Evolutionary conservation across 495 filamentous ascomycete species (phyloP).

Genomic region (Umbilicaria muhlenbergii): DNA sequence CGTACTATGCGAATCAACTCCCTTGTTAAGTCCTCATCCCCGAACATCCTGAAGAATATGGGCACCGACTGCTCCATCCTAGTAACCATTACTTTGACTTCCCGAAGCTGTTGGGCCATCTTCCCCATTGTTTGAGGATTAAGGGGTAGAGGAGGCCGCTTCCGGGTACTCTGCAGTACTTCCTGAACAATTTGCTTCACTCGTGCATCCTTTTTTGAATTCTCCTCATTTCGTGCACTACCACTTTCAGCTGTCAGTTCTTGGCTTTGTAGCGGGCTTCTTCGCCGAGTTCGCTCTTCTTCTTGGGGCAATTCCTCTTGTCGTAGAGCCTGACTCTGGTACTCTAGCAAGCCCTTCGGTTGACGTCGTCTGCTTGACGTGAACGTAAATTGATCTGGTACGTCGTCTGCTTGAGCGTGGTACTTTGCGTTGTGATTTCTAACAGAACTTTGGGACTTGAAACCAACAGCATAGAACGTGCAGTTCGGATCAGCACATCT

Average conservation of each 20-base stretch:
- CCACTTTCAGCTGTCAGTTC: too few species aligned
- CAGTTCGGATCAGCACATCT: constrained; percentile 3
- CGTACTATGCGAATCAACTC: constrained; percentile 30
- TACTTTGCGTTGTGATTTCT: constrained; percentile 1
- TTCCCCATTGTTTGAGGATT: constrained; percentile 26
- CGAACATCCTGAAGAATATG: constrained; percentile 21
- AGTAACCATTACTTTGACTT: constrained; percentile 23
- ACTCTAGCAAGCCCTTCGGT: too few species aligned
- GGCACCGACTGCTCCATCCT: constrained; percentile 28
- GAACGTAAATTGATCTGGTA: too few species aligned
- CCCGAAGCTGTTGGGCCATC: constrained; percentile 33
- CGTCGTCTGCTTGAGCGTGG: not conserved
- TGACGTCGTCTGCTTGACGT: too few species aligned
- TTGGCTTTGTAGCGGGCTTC: too few species aligned
- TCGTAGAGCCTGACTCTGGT: too few species aligned
- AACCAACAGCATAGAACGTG: not conserved
- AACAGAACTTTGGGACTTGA: not conserved
- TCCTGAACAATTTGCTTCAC: constrained; percentile 18
- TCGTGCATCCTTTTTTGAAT: constrained; percentile 1
- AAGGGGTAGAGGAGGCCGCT: constrained; percentile 18
- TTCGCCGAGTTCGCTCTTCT: too few species aligned
- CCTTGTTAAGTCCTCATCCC: constrained; percentile 27
- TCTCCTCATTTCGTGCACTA: not conserved
- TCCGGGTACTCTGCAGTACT: constrained; percentile 20
- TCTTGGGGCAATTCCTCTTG: too few species aligned